phyloP scores from a whole-genome alignment of 2,329 filamentous ascomycete species.

The Claviceps spartinae region DNA sequence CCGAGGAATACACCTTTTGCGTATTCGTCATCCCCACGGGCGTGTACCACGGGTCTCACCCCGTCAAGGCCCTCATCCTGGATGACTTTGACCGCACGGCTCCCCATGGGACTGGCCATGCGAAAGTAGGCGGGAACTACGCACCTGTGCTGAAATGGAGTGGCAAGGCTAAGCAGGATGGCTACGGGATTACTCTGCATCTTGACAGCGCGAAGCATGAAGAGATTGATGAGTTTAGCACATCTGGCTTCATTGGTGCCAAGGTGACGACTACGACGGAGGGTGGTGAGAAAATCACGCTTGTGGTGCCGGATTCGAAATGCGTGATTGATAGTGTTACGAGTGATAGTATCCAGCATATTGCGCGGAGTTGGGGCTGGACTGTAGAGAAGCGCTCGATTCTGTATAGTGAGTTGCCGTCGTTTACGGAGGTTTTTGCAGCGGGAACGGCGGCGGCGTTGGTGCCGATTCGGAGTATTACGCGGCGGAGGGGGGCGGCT shows the following conservation, averaged over 20 bases:
- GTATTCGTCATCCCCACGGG: conserved; percentile 88
- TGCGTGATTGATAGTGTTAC: conserved; percentile 83
- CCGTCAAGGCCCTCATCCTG: conserved; percentile 76
- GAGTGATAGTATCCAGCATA: conserved; percentile 61
- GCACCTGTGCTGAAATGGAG: conserved; percentile 82
- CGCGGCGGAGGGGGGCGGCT: conserved; percentile 36
- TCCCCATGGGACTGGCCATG: conserved; percentile 78
- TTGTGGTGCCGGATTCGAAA: conserved; percentile 78
- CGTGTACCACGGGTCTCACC: conserved; percentile 82
- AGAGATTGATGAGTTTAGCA: conserved; percentile 92
- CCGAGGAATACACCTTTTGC: conserved; percentile 82
- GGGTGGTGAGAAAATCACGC: conserved; percentile 32
- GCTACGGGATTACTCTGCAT: conserved; percentile 90
- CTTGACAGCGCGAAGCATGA: conserved; percentile 72
- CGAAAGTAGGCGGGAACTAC: conserved; percentile 95
- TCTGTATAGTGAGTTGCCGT: conserved; percentile 43
- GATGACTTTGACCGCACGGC: conserved; percentile 90
- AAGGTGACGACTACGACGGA: conserved; percentile 28
- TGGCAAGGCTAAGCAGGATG: conserved; percentile 62
- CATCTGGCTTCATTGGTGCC: conserved; percentile 82
- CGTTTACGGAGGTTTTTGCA: conserved; percentile 65
- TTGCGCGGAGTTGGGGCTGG: conserved; percentile 71
- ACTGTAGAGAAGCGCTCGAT: conserved; percentile 65
- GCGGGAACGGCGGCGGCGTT: conserved; percentile 84
- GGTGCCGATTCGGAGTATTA: conserved; percentile 86